Base-by-base conservation (phyloP, 2,329 filamentous ascomycete species). In the Neonectria faginata region DNA sequence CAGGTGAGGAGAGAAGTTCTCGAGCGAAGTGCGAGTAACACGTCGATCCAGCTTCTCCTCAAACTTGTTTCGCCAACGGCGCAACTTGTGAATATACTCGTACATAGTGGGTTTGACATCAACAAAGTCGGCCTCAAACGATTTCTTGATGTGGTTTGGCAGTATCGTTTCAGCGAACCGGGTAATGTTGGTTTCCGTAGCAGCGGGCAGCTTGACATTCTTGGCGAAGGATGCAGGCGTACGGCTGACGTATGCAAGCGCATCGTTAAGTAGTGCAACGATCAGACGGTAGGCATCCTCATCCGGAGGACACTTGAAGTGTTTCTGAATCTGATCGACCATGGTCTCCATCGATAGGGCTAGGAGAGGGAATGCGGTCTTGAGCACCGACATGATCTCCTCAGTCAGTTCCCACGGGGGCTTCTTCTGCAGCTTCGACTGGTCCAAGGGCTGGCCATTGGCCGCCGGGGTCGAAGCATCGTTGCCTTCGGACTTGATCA, bases 261-360 rank as follows among this genome's bases (percentile, higher is more conserved):
- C 96, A 79, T 99, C 96, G 77, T 99, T 99, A 22, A 99, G 88
- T 11, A 99, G 83, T 3, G 96, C 97, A n/a, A 98, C 95, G 70
- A 99, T 99, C 16, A 99, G 85, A 54, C 96, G 88, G 79, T 98
- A 98, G 2, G 96, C 97, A 81, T 99, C 96, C 78, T 99, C 96
- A 74, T 99, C 96, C 0, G 95, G 95, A 14, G 95, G 95, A 74
- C 96, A 98, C 81, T 99, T 99, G 87, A 99, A 99, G 80, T 98
- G 92, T 84, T 98, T 98, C 79, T 96, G 92, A 64, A 99, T 97
- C 80, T 98, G 95, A 76, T 99, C 96, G 31, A 98, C 94, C 94
- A 98, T 99, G 0, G 95, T 97, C 82, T 99, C 96, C 96, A 99
- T 98, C 0, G 95, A 97, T 47, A 98, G 83, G 10, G 97, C 96